Percentiles rank a stretch among this genome's conserved stretches.
Evolutionary conservation across 345 rosid genomes (phyloP).

Genomic region (Salix exigua): DNA sequence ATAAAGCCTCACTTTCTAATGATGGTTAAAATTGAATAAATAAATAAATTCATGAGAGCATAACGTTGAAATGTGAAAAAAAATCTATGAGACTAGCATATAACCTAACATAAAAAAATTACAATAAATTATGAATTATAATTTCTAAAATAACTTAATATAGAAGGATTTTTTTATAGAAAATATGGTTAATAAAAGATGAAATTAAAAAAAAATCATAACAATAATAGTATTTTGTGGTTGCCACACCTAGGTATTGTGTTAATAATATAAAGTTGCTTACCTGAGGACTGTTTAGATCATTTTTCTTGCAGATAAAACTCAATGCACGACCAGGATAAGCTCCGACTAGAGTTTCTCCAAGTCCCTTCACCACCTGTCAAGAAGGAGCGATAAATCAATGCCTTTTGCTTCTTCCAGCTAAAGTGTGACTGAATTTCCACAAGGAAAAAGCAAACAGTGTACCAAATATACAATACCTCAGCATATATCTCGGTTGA

Average conservation of each 20-base stretch:
- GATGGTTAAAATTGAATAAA: too few species aligned
- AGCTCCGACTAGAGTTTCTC: conserved; percentile 98
- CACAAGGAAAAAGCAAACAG: neutral
- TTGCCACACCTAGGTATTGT: neutral
- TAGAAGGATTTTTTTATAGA: too few species aligned
- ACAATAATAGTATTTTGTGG: too few species aligned
- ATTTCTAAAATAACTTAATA: too few species aligned
- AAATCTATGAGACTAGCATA: too few species aligned
- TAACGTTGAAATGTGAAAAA: too few species aligned
- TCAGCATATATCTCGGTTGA: conserved; percentile 90
- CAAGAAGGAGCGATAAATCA: conserved; percentile 14
- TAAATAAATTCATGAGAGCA: too few species aligned
- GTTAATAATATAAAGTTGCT: neutral
- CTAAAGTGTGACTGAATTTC: neutral
- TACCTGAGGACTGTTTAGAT: conserved; percentile 77
- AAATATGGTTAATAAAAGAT: too few species aligned
- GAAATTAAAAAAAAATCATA: too few species aligned
- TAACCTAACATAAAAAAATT: too few species aligned
- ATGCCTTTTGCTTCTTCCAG: conserved; percentile 1
- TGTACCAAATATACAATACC: conserved; percentile 37
- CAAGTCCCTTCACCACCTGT: conserved; percentile 93
- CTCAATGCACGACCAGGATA: conserved; percentile 98
- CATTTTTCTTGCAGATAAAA: conserved; percentile 74
- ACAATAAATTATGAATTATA: too few species aligned
- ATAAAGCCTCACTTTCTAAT: too few species aligned